Base-by-base conservation (phyloP, 228 moss, liverwort and hornwort genomes). In the Sphagnum fallax region DNA sequence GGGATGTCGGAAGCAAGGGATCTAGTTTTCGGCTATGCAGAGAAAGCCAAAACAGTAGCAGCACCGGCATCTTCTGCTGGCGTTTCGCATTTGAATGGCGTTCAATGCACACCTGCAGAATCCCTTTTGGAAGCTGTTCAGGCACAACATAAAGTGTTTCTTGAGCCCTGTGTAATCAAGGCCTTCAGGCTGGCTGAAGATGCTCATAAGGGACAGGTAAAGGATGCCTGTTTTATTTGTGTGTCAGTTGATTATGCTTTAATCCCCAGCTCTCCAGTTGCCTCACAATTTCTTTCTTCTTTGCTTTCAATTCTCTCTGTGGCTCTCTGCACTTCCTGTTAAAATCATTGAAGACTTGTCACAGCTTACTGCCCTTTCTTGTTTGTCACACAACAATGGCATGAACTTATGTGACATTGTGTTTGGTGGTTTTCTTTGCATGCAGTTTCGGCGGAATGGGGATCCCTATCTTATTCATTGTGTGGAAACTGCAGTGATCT, bases 171-270 rank as follows among this genome's bases (percentile, higher is more conserved):
- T 2, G 92, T 95, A 16, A 72, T 92, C 16, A 84, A 89, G 70
- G 95, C 95, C 6, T 95, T 95, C 64, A 76, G 76, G 32, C 79
- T 90, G 58, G 95, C 95, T 5, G 90, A 92, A 74, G 81, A 87
- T 62, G 95, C 95, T 12, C 95, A 95, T 50, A 87, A 87, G 71
- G 92, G 90, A 72, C 95, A 95, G 79, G 95, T 95, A 83, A 73
- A 83, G 52, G 5, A 0, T n/a, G 7, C 2, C 32, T 32, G 32
- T 32, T 32, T 32, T 32, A 2, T 32, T 32, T 32, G 32, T 32
- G 32, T 32, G 32, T 32, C 32, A 32, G 32, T 32, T 32, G 32
- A 32, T 32, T 32, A 32, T 32, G 32, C 32, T 62, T n/a, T 32
- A 48, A 48, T 49, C 53, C n/a, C 14, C 16, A 51, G 15, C 8